Conservation (phyloP, 2,329 filamentous ascomycete genomes). For the Blastomyces parvus region DNA sequence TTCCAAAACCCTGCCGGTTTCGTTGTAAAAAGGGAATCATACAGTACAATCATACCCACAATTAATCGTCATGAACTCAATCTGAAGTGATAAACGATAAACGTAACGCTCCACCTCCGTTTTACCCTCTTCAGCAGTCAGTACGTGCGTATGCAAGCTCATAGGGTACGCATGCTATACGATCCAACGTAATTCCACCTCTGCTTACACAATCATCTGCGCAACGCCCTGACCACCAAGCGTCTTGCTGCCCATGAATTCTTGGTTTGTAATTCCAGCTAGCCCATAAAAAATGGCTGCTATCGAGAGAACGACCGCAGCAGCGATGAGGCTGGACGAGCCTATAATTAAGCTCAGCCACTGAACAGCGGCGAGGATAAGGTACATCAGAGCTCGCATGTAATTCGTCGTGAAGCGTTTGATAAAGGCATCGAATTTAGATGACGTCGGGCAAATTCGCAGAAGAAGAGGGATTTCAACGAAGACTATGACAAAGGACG, state of each 20-base stretch:
- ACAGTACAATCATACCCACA: slow-evolving; percentile 1
- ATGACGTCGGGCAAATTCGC: slow-evolving; percentile 92
- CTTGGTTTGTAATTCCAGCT: slow-evolving; percentile 37
- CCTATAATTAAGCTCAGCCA: slow-evolving; percentile 65
- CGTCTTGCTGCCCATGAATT: slow-evolving; percentile 67
- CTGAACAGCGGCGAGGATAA: slow-evolving; percentile 68
- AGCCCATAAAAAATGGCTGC: slow-evolving; percentile 66
- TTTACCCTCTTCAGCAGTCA: not conserved
- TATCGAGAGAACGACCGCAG: slow-evolving; percentile 68
- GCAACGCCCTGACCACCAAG: slow-evolving; percentile 86
- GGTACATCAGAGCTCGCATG: slow-evolving; percentile 85
- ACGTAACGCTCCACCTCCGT: not conserved
- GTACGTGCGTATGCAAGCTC: not conserved
- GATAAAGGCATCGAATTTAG: slow-evolving; percentile 79
- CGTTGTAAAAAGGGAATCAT: not conserved
- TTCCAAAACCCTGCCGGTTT: not conserved
- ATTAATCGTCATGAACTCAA: not conserved
- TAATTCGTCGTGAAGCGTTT: slow-evolving; percentile 92
- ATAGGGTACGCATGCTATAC: not conserved
- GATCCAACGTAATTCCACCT: not conserved
- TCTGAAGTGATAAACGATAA: not conserved
- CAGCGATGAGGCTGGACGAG: slow-evolving; percentile 69
- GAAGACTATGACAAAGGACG: slow-evolving; percentile 66
- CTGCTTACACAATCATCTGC: slow-evolving; percentile 80
- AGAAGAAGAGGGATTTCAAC: slow-evolving; percentile 88